phyloP scores from a whole-genome alignment of 257 asterid genomes.

The Fraxinus americana region DNA sequence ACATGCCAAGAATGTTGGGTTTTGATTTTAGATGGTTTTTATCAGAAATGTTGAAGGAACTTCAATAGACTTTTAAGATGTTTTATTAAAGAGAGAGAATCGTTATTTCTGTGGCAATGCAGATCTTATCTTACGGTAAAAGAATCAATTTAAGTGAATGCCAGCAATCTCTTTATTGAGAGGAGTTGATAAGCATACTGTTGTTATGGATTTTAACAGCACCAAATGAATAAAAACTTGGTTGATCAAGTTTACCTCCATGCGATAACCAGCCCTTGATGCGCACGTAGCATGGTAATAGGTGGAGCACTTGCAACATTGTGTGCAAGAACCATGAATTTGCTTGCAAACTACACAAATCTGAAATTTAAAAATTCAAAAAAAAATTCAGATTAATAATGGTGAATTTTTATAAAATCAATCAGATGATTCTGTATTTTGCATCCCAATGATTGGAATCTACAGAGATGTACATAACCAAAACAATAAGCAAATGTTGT shows the following conservation, averaged over 20 bases:
- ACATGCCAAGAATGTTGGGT: background rate
- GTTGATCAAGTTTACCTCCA: slow-evolving; percentile 72
- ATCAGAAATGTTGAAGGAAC: background rate
- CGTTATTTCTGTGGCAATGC: background rate
- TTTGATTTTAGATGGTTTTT: background rate
- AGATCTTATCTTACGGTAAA: background rate
- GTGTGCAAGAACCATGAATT: slow-evolving; percentile 98
- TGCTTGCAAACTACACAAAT: slow-evolving; percentile 98
- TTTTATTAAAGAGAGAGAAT: background rate
- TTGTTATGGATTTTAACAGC: background rate
- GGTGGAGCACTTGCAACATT: slow-evolving; percentile 93
- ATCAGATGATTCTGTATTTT: background rate
- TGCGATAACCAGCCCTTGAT: slow-evolving; percentile 92
- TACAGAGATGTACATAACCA: slow-evolving; percentile 17
- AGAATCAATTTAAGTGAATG: background rate
- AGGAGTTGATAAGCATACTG: background rate
- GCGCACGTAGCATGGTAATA: slow-evolving; percentile 97
- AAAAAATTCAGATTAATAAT: slow-evolving; percentile 3
- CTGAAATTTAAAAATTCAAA: slow-evolving; percentile 44
- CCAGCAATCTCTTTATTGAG: background rate
- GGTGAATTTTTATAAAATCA: background rate
- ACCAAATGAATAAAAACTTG: no score
- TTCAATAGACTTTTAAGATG: background rate
- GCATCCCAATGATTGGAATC: background rate
- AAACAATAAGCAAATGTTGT: background rate